Base-by-base conservation (phyloP, 75 land plant genomes). In the Picea glauca region DNA sequence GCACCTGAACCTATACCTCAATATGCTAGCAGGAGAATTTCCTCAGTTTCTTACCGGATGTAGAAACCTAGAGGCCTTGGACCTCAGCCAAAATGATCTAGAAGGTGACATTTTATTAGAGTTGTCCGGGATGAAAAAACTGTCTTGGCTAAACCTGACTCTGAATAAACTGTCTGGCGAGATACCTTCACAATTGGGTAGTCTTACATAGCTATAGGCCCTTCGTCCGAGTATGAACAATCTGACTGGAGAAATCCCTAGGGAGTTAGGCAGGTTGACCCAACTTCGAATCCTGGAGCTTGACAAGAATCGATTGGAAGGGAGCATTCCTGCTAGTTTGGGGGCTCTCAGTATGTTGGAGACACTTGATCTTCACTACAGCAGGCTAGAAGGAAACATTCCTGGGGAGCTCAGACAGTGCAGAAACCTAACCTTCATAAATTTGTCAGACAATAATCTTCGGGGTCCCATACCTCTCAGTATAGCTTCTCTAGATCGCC, bases 251-350 rank as follows among this genome's bases (percentile, higher is more conserved):
- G 58, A 1, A 8, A 80, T 80, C 62, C 81, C 81, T 9, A 9
- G 1, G 6, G 61, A 77, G 32, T 65, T 78, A 14, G 79, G 70
- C 5, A 2, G 17, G 64, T 77, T 80, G 30, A 54, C 58, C 58
- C 21, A 67, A 1, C 77, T 80, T 14, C 77, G 73, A 54, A 50
- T 54, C 21, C 60, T 80, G 81, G 23, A 46, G 58, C 60, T 80
- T 0, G 73, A 72, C 79, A 0, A 80, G 81, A 80, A 80, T 61
- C 30, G 73, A 2, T 58, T 80, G 15, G 3, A 54, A 65, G 81
- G 81, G 3, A 7, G 58, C n/a, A 40, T 80, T 13, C 81, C 81
- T 13, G n/a, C 23, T 13, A 17, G 23, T 13, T 0, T 80, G 8
- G 46, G 21, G 12, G 4, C 14, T 13, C 75, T 77, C 63, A 59